Base-by-base conservation (phyloP, 176 grass and related monocot species). In the Alloteropsis semialata region DNA sequence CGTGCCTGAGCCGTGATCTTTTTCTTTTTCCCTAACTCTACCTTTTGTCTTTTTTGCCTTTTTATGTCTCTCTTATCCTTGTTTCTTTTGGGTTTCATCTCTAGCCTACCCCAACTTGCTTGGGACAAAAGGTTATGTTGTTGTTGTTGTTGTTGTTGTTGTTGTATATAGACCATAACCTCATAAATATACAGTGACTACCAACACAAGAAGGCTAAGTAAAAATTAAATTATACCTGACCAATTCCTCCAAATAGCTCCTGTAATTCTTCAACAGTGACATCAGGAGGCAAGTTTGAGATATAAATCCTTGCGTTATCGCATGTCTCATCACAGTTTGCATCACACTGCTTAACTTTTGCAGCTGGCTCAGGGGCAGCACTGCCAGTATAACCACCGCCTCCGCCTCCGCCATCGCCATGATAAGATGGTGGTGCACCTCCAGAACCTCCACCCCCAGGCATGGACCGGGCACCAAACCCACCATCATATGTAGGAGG, bases 271-370 rank as follows among this genome's bases (percentile, higher is more conserved):
- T 99, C 97, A 84, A 91, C 75, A 48, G 91, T 92, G 55, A 92
- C 97, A 92, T 99, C 91, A 30, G 91, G 93, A 19, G 97, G 97
- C 78, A 99, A 92, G 69, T 99, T 99, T 51, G 97, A 99, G 46
- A 99, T 99, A 69, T 99, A 99, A 85, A 99, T 99, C 81, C 97
- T 99, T 44, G 97, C 49, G 19, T 96, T 99, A 53, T 99, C 97
- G 87, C 97, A 99, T 27, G 83, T 85, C 34, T 96, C 97, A 51
- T 85, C 91, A 81, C 93, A 99, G 84, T 89, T 94, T 82, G 70
- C 91, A 92, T 99, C 93, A 79, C 97, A 99, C 68, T 99, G 97
- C 74, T 96, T 99, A 86, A 96, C 82, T 72, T 95, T 88, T 11
- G 7, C 22, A 67, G 82, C 2, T 36, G 87, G 16, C 68, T 90